Evolutionary conservation across 768 basidiomycete species (phyloP), one percentile per base, ranked within the genome.

Genomic region (Xanthoconium stramineum): DNA sequence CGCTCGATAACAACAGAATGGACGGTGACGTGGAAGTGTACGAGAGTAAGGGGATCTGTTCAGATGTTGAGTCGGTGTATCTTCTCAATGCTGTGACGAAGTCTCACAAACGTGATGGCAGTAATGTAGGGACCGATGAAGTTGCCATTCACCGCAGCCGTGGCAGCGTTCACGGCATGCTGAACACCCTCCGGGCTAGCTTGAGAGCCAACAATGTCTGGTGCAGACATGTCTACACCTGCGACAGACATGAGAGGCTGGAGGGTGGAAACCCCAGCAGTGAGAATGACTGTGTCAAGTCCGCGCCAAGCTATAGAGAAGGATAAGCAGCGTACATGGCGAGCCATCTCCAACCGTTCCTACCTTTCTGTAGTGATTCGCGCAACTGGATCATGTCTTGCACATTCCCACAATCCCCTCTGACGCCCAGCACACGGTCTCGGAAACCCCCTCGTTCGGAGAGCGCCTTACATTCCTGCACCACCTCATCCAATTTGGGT

Each of bases 221-320:
- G 67, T 2, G 40, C 47, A 24, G 64, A 57, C 58, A 72, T 63
- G 47, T 80, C 72, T 0, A 82, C 74, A 3, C 86, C 88, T 15
- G 89, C 86, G 11, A 91, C 71, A 3, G 82, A 80, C 69, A 94
- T 76, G 28, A 96, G 74, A 0, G 93, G 88, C 50, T 81, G 83
- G 3, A 94, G 76, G 12, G 92, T 86, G 1, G 91, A 91, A 0
- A 94, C 89, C 5, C 94, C 94, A 3, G 93, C 92, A 33, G 83
- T 80, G 36, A 96, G 82, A 32, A 93, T 74, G 6, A 96, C 66
- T 0, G 94, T 96, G 69, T 96, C 94, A 2, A 95, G 61, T 15
- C 92, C 90, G 2, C 73, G 75, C 91, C 92, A 94, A 60, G 77
- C 94, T 95, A 10, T 15, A 45, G 20, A 36, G 5, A 47, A 6